Conservation (phyloP, 352 stramenopile genomes). For the Phytophthora hibernalis region DNA sequence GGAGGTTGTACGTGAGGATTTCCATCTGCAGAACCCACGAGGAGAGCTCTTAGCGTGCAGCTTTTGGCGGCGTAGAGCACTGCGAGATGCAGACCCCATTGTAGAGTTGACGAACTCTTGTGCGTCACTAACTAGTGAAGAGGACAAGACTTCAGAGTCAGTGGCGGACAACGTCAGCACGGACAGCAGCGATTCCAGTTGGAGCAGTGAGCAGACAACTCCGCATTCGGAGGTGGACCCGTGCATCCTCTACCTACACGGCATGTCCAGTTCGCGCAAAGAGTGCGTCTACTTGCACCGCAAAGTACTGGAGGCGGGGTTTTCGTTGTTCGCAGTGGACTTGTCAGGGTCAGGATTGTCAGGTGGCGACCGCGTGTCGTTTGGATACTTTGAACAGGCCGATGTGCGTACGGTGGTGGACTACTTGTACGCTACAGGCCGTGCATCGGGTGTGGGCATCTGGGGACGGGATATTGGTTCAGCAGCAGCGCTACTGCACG, state of each 20-base stretch:
- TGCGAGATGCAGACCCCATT: constrained; percentile 37
- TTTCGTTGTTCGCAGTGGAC: constrained; percentile 80
- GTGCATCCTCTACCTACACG: constrained; percentile 82
- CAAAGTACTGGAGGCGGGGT: constrained; percentile 59
- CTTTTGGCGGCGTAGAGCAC: constrained; percentile 58
- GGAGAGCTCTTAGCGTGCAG: constrained; percentile 70
- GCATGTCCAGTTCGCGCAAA: constrained; percentile 80
- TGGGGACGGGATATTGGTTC: constrained; percentile 78
- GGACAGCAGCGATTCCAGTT: constrained; percentile 37
- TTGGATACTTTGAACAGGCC: constrained; percentile 74
- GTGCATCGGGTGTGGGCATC: constrained; percentile 57
- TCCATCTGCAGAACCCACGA: constrained; percentile 59
- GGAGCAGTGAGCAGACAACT: constrained; percentile 12
- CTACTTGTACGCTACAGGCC: constrained; percentile 69
- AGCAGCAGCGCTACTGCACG: constrained; percentile 57
- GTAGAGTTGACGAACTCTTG: constrained; percentile 7
- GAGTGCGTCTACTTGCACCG: constrained; percentile 76
- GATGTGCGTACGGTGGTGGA: constrained; percentile 68
- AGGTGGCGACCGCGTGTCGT: constrained; percentile 69
- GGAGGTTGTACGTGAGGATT: constrained; percentile 60
- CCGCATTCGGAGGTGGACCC: constrained; percentile 23
- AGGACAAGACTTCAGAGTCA: constrained; percentile 21
- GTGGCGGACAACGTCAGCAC: constrained; percentile 30
- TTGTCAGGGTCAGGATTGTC: constrained; percentile 75
- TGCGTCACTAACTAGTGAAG: constrained; percentile 14